Percentiles rank a stretch among this genome's conserved stretches.
Conservation (phyloP, 768 basidiomycete species). For the Russula sp. region DNA sequence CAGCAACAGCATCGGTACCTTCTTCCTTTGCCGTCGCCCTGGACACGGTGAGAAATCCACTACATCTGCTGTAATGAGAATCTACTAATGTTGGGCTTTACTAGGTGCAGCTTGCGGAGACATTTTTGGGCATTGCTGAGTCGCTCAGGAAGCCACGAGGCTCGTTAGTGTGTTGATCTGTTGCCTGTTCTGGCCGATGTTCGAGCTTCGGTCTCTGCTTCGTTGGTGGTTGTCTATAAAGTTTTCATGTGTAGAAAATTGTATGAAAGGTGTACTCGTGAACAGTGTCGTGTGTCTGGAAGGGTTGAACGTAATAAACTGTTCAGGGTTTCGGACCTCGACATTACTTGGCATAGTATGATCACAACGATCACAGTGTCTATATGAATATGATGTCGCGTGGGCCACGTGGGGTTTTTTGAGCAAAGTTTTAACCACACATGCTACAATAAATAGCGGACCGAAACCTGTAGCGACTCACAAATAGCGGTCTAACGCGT, state of each 20-base stretch:
- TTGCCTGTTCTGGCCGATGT: not conserved
- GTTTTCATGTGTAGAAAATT: not conserved
- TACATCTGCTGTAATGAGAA: not conserved
- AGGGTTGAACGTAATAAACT: no score
- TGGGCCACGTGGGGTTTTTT: no score
- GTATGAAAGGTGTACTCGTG: not conserved
- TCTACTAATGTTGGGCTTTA: not conserved
- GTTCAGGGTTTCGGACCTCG: not conserved
- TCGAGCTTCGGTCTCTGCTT: not conserved
- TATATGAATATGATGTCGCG: no score
- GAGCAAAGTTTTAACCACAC: no score
- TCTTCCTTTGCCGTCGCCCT: conserved; percentile 46
- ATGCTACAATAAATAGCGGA: no score
- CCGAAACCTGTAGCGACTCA: no score
- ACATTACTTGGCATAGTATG: not conserved
- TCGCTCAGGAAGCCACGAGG: conserved; percentile 56
- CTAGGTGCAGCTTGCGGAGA: conserved; percentile 53
- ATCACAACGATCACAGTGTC: not conserved
- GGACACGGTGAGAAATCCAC: conserved; percentile 4
- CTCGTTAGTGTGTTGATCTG: conserved; percentile 39
- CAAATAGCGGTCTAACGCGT: no score
- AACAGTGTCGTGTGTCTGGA: not conserved
- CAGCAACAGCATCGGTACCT: not conserved
- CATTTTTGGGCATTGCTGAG: conserved; percentile 58
- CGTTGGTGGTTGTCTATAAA: not conserved